These are phyloP conservation scores for Oenanthe javanica DNA, from an alignment of 140 eudicot genomes.

Conservation along the genomic window DNA sequence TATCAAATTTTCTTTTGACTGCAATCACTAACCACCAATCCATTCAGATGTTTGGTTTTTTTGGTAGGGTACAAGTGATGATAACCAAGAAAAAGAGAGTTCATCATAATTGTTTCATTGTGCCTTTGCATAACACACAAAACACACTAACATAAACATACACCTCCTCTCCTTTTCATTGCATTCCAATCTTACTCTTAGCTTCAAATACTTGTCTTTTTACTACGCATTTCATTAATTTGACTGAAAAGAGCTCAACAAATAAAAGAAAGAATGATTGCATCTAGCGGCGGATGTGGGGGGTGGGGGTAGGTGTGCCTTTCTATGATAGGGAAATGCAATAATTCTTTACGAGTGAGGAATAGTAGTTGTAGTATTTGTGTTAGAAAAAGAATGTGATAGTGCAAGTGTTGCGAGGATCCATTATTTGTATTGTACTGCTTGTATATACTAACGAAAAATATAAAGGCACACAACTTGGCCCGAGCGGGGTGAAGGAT, in stretches of 20 bases:
- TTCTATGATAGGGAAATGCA: constrained; percentile 9
- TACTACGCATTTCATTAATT: constrained; percentile 14
- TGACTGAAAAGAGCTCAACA: constrained; percentile 21
- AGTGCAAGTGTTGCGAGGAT: background rate
- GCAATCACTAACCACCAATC: constrained; percentile 13
- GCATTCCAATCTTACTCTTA: constrained; percentile 25
- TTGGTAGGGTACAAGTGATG: constrained; percentile 10
- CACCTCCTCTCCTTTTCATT: constrained; percentile 23
- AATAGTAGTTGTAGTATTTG: background rate
- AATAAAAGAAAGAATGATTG: constrained; percentile 17
- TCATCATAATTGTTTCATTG: constrained; percentile 15
- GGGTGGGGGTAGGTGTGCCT: constrained; percentile 20
- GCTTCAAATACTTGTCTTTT: background rate
- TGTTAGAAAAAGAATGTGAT: background rate
- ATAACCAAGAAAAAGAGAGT: constrained; percentile 10
- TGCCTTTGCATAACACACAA: constrained; percentile 13
- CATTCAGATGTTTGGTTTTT: constrained; percentile 9
- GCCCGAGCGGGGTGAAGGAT: no score
- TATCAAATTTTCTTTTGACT: constrained; percentile 9
- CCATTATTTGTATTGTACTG: background rate
- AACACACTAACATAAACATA: background rate
- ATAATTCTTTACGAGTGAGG: background rate
- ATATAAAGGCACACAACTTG: no score
- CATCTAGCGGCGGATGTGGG: constrained; percentile 51
- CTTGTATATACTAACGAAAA: no score